Conservation (phyloP, 495 filamentous ascomycete species). For the Bombardia bombarda region DNA sequence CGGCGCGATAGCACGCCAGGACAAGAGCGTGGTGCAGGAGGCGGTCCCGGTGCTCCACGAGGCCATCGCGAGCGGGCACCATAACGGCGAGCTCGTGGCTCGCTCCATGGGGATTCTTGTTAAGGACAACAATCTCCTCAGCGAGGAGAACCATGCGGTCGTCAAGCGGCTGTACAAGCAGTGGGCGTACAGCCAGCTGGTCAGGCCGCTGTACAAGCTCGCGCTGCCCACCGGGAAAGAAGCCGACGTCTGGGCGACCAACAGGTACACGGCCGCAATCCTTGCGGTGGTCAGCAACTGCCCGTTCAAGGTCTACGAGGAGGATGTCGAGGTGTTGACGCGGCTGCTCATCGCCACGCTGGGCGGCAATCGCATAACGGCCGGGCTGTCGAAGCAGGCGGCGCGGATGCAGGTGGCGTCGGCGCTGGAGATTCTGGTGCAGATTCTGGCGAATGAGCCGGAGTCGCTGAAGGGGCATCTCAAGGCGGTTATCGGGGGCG, state of each 20-base stretch:
- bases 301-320: constrained; percentile 32
- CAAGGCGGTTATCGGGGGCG: constrained; percentile 25
- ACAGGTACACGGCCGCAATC: constrained; percentile 20
- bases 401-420: constrained; percentile 15
- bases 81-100: constrained; percentile 20
- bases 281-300: constrained; percentile 33
- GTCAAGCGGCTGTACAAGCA: constrained; percentile 26
- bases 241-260: constrained; percentile 6
- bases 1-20: constrained; percentile 21
- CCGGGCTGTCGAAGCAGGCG: constrained; percentile 8
- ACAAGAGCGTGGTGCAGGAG: constrained; percentile 13
- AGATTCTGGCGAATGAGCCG: constrained; percentile 30
- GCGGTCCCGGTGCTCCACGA: constrained; percentile 13
- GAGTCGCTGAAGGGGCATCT: constrained; percentile 27
- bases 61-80: constrained; percentile 9
- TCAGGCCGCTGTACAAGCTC: constrained; percentile 18
- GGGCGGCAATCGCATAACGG: constrained; percentile 2
- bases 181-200: constrained; percentile 23
- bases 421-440: constrained; percentile 30
- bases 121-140: constrained; percentile 16
- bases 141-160: constrained; percentile 20
- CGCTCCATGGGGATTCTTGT: constrained; percentile 19
- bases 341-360: constrained; percentile 31
- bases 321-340: constrained; percentile 26
- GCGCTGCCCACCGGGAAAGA: constrained; percentile 16